Evolutionary conservation across 164 flowering plant genomes (phyloP), one percentile per base, ranked within the genome.

Genomic region (Pachysandra terminalis): DNA sequence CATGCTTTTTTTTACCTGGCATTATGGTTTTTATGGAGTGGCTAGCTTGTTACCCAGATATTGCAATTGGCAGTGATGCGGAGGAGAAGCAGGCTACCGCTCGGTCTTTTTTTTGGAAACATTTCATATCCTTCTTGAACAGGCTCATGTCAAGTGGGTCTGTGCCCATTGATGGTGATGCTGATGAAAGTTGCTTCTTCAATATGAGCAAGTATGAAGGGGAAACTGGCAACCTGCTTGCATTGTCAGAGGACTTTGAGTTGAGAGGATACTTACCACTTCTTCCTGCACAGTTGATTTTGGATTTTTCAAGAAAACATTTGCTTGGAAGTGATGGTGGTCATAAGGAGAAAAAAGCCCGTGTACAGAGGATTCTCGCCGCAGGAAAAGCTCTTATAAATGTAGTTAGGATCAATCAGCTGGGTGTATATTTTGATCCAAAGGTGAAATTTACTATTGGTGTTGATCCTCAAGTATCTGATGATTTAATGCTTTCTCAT

Each of bases 181-280:
- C 84, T 69, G 91, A 86, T 68, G 91, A 86, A 55, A 78, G 82
- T 22, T 89, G 91, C 68, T 90, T 92, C 73, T 81, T 67, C 25
- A 83, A 88, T 75, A 83, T 83, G 91, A 84, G 87, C 75, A 75
- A 70, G 68, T 90, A 92, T 61, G 97, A 92, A 76, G 87, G 85
- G 32, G 97, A 88, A 75, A 84, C 90, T 66, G 95, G 73, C 54
- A 90, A 89, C 64, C 79, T 87, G 32, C 81, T 87, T 63, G 99
- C 99, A 27, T 73, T 95, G 79, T 79, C 82, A 82, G 99, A 95
- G 79, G 99, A 95, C 71, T 74, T 89, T 75, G 99, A 95, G 74
- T 75, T 95, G 74, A 89, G 98, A 72, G 99, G 99, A 65, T 95
- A 92, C 68, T 64, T 85, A 59, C 99, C 99, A 17, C 91, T 92